Evolutionary conservation across 163 green algal species (phyloP).

Genomic region (Chlorella variabilis): DNA sequence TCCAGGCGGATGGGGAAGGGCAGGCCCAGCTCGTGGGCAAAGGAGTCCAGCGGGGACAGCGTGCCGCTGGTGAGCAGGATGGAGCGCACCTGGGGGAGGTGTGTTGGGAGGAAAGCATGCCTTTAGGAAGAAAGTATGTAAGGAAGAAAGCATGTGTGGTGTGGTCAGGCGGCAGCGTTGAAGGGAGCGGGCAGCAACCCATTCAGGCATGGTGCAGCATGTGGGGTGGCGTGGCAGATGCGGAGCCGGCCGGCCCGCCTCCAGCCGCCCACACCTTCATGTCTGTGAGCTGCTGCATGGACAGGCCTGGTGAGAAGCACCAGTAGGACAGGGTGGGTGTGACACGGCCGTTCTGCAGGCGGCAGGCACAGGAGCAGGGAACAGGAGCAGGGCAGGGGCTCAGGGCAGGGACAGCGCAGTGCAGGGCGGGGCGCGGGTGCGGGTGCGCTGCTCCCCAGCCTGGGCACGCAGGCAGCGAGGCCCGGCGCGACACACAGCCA

Average conservation of each 20-base stretch:
- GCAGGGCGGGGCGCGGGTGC: too few relatives aligned
- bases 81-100: slow-evolving; percentile 53
- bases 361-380: background rate
- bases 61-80: slow-evolving; percentile 94
- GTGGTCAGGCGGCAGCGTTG: background rate
- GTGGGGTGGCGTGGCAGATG: too few relatives aligned
- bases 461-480: too few relatives aligned
- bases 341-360: slow-evolving; percentile 14
- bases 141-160: too few relatives aligned
- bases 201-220: too few relatives aligned
- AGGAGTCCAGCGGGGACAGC: slow-evolving; percentile 86
- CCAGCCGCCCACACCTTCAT: too few relatives aligned
- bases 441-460: too few relatives aligned
- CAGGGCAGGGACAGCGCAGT: too few relatives aligned
- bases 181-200: too few relatives aligned
- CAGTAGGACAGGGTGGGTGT: slow-evolving; percentile 84
- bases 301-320: slow-evolving; percentile 88
- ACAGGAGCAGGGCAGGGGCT: too few relatives aligned
- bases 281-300: slow-evolving; percentile 60
- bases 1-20: slow-evolving; percentile 89
- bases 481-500: too few relatives aligned
- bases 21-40: slow-evolving; percentile 91
- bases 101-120: background rate
- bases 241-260: too few relatives aligned
- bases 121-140: background rate